A percentile compares a stretch with the other conserved stretches of the same genome.
phyloP scores from a whole-genome alignment of 805 yeast genomes.

The Brettanomyces nanus region DNA sequence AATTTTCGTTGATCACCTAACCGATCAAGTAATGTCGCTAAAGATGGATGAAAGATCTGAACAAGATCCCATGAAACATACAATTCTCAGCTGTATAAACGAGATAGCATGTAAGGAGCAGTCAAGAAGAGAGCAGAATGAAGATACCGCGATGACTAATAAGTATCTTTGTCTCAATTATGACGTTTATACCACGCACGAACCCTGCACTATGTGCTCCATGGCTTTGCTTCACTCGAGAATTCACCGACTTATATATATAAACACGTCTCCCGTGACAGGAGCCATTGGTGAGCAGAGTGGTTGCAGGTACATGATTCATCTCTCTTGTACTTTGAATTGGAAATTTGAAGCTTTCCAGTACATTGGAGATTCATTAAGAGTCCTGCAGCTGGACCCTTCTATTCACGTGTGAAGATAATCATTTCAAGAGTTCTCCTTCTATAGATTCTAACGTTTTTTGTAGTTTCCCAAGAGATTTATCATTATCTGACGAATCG shows the following conservation, averaged over 20 bases:
- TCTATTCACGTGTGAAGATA: constrained; percentile 15
- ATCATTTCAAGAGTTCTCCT: constrained; percentile 4
- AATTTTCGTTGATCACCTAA: constrained; percentile 52
- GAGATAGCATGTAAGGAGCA: constrained; percentile 52
- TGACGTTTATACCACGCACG: constrained; percentile 84
- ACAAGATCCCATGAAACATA: constrained; percentile 55
- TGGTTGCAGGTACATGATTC: constrained; percentile 66
- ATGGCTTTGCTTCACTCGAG: constrained; percentile 96
- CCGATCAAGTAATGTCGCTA: constrained; percentile 31
- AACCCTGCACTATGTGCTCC: constrained; percentile 93
- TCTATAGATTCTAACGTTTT: constrained; percentile 16
- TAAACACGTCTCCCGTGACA: constrained; percentile 37
- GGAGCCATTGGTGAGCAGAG: constrained; percentile 51
- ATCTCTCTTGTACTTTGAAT: constrained; percentile 65
- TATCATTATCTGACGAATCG: constrained; percentile 16
- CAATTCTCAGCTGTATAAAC: constrained; percentile 65
- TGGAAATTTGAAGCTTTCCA: constrained; percentile 63
- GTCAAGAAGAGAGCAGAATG: constrained; percentile 24
- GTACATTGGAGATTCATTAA: constrained; percentile 10
- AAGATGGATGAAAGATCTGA: constrained; percentile 32
- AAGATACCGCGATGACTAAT: constrained; percentile 9
- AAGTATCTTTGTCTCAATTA: constrained; percentile 66
- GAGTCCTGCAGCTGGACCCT: constrained; percentile 16
- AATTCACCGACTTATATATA: constrained; percentile 57
- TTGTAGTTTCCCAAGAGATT: constrained; percentile 12